Conservation (phyloP, 345 rosid genomes). For the Cardamine chenopodiifolia region DNA sequence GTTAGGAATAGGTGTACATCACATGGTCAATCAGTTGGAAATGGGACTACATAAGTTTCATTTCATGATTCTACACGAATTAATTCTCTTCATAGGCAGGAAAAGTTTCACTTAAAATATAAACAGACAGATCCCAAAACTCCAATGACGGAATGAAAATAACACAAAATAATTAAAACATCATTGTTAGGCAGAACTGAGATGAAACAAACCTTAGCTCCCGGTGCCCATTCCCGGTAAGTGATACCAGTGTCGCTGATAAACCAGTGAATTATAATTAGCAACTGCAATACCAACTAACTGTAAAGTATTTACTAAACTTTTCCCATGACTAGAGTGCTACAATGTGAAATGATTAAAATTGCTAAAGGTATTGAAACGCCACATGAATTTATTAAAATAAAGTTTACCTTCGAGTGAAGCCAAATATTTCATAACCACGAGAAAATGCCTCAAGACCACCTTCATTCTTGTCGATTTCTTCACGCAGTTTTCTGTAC, state of each 20-base stretch:
- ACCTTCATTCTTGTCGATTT: conserved; percentile 79
- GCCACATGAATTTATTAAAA: not conserved
- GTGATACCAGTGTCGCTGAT: conserved; percentile 85
- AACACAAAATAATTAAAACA: not conserved
- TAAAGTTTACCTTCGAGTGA: conserved; percentile 62
- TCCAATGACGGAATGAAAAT: not conserved
- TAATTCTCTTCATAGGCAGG: conserved; percentile 4
- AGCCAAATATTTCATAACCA: conserved; percentile 91
- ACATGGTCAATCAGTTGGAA: conserved; percentile 17
- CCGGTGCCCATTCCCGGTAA: conserved; percentile 98
- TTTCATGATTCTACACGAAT: not conserved
- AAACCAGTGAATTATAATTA: conserved; percentile 48
- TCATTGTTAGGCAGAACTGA: not conserved
- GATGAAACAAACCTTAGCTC: conserved; percentile 79
- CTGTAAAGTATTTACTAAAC: conserved; percentile 26
- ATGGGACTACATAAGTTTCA: not conserved
- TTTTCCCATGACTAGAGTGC: conserved; percentile 2
- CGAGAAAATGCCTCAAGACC: conserved; percentile 93
- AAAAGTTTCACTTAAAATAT: not conserved
- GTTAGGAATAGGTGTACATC: conserved; percentile 27
- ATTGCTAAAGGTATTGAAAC: not conserved
- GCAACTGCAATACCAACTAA: conserved; percentile 41
- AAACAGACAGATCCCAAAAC: not conserved
- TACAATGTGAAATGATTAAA: conserved; percentile 1
- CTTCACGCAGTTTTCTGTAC: conserved; percentile 69